Conservation (phyloP, 441 rosid genomes). For the Bruguiera hainesii region DNA sequence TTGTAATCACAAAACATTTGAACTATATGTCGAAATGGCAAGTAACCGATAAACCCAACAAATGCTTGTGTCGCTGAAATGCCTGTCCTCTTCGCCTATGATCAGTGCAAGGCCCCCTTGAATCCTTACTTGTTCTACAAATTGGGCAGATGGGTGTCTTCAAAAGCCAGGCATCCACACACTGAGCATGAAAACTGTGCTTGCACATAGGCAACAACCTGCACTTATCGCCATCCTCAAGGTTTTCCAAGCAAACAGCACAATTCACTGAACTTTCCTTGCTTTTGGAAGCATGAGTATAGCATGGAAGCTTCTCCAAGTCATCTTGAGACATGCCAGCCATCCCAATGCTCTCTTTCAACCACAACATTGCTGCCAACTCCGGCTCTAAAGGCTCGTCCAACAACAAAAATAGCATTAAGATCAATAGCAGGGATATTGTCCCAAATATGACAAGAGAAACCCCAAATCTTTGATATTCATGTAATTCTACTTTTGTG, state of each 20-base stretch:
- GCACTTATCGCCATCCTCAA: conserved; percentile 52
- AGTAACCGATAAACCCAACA: too few relatives aligned
- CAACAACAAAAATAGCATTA: conserved; percentile 37
- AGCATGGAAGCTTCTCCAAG: not conserved
- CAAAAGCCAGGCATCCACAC: conserved; percentile 54
- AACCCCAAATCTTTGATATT: conserved; percentile 9
- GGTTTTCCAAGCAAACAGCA: conserved; percentile 45
- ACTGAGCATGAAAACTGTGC: conserved; percentile 51
- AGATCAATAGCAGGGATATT: conserved; percentile 29
- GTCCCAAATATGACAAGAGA: conserved; percentile 33
- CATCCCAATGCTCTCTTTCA: conserved; percentile 12
- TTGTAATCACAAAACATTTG: too few relatives aligned
- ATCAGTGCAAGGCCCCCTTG: conserved; percentile 4
- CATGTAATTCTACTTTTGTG: conserved; percentile 13
- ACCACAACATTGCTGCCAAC: conserved; percentile 6
- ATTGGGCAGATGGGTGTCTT: conserved; percentile 54
- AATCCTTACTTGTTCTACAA: conserved; percentile 36
- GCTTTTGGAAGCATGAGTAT: not conserved
- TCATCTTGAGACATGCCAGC: conserved; percentile 1
- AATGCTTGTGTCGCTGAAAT: conserved; percentile 11
- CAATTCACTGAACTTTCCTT: not conserved
- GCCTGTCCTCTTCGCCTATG: conserved; percentile 17
- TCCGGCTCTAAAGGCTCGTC: conserved; percentile 31
- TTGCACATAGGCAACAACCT: conserved; percentile 42
- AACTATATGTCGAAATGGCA: too few relatives aligned